phyloP scores from a whole-genome alignment of 805 yeast species.

The Lachancea kluyveri region DNA sequence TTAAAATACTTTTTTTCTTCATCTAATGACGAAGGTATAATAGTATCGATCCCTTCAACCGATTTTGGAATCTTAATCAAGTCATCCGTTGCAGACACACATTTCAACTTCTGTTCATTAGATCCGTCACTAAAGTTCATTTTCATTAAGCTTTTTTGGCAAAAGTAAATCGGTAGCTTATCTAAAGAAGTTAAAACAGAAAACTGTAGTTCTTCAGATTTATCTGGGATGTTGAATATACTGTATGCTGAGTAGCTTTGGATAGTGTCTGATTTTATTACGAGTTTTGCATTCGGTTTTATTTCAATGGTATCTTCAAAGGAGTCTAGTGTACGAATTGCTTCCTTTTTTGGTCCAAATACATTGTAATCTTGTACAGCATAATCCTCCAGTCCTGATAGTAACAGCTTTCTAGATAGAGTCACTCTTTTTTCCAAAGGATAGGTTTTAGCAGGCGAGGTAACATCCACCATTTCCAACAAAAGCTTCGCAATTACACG shows the following conservation, averaged over 20 bases:
- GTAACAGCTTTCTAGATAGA: constrained; percentile 38
- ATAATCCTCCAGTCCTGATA: constrained; percentile 53
- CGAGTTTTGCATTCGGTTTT: not conserved
- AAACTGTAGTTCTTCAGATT: constrained; percentile 7
- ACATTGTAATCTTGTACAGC: constrained; percentile 25
- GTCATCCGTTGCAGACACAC: constrained; percentile 40
- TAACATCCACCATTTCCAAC: constrained; percentile 51
- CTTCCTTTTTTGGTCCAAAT: no score
- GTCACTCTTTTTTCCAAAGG: constrained; percentile 52
- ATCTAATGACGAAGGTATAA: constrained; percentile 46
- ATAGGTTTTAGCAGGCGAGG: constrained; percentile 43
- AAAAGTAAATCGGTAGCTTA: constrained; percentile 12
- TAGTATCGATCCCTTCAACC: constrained; percentile 23
- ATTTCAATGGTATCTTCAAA: constrained; percentile 1
- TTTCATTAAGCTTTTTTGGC: constrained; percentile 6
- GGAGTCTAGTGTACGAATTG: not conserved
- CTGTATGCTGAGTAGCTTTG: not conserved
- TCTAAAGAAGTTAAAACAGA: constrained; percentile 14
- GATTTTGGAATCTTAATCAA: constrained; percentile 48
- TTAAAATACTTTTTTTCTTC: constrained; percentile 44
- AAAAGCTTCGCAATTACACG: constrained; percentile 52
- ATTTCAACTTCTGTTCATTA: constrained; percentile 31
- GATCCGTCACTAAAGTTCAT: constrained; percentile 1
- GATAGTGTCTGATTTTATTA: not conserved
- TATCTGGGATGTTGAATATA: constrained; percentile 2